Percentiles rank a stretch among this genome's conserved stretches.
Evolutionary conservation across 2,329 filamentous ascomycete genomes (phyloP).

Genomic region (Botrytis fabae): DNA sequence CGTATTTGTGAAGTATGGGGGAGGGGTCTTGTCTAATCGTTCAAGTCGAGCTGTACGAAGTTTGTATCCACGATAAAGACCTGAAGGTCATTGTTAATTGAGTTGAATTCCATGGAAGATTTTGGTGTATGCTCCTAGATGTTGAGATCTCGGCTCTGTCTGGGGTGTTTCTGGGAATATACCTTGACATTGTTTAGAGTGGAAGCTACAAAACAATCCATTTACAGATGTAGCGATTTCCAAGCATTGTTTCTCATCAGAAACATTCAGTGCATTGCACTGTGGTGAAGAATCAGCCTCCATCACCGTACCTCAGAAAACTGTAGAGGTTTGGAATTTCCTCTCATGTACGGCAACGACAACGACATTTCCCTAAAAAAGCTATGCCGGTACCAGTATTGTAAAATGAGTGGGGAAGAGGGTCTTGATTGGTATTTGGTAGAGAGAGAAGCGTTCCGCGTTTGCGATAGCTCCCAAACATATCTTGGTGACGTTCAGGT

Average conservation of each 20-base stretch:
- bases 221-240: constrained; percentile 45
- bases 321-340: not conserved
- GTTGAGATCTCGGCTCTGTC: not conserved
- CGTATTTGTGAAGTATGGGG: constrained; percentile 43
- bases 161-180: not conserved
- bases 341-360: not conserved
- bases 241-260: constrained; percentile 42
- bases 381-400: not conserved
- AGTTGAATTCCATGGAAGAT: not conserved
- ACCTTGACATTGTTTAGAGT: constrained; percentile 46
- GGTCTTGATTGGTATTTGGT: not conserved
- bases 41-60: constrained; percentile 49
- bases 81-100: constrained; percentile 10
- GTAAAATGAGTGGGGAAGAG: not conserved
- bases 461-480: not conserved
- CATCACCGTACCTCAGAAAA: not conserved
- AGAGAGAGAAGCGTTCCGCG: not conserved
- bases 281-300: not conserved
- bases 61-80: constrained; percentile 52
- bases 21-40: constrained; percentile 39
- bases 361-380: not conserved
- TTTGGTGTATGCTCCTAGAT: not conserved
- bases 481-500: not conserved
- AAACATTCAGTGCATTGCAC: constrained; percentile 42
- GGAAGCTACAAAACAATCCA: constrained; percentile 46